These are phyloP conservation scores for Plasmopara muralis DNA, from an alignment of 352 stramenopile species.

Conservation along the genomic window DNA sequence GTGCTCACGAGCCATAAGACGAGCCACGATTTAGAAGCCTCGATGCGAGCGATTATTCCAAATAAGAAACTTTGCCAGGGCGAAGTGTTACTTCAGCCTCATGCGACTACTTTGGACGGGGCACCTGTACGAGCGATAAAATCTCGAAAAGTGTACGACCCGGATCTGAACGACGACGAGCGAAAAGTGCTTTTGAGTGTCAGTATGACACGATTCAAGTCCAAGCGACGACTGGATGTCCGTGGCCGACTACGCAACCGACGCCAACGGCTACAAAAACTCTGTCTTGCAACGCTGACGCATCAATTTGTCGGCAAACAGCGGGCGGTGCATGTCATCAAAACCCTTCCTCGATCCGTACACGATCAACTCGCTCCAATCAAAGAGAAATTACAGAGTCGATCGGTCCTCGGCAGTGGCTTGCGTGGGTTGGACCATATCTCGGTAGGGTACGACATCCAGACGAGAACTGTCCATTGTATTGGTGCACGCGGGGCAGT, in stretches of 20 bases:
- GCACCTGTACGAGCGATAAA: constrained; percentile 1
- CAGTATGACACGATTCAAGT: constrained; percentile 34
- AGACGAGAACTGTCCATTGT: constrained; percentile 24
- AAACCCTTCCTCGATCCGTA: constrained; percentile 50
- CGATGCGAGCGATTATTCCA: constrained; percentile 36
- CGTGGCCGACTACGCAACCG: constrained; percentile 28
- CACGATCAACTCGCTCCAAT: constrained; percentile 48
- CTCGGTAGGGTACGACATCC: constrained; percentile 51
- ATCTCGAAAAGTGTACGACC: background rate
- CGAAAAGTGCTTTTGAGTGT: constrained; percentile 35
- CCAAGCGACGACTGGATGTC: constrained; percentile 25
- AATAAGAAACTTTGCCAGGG: constrained; percentile 31
- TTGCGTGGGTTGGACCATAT: constrained; percentile 44
- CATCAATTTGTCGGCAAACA: constrained; percentile 36
- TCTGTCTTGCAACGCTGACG: constrained; percentile 49
- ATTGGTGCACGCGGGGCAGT: constrained; percentile 16
- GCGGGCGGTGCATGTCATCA: constrained; percentile 48
- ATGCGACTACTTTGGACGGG: constrained; percentile 22
- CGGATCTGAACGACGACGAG: constrained; percentile 10
- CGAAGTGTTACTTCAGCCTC: constrained; percentile 25
- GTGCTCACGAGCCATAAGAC: constrained; percentile 43
- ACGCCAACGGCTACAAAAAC: constrained; percentile 41
- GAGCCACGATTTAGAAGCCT: constrained; percentile 36
- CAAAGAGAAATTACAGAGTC: constrained; percentile 31
- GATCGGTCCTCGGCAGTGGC: constrained; percentile 36